Base-by-base conservation (phyloP, 2,329 filamentous ascomycete genomes). In the Penicillium sp. region DNA sequence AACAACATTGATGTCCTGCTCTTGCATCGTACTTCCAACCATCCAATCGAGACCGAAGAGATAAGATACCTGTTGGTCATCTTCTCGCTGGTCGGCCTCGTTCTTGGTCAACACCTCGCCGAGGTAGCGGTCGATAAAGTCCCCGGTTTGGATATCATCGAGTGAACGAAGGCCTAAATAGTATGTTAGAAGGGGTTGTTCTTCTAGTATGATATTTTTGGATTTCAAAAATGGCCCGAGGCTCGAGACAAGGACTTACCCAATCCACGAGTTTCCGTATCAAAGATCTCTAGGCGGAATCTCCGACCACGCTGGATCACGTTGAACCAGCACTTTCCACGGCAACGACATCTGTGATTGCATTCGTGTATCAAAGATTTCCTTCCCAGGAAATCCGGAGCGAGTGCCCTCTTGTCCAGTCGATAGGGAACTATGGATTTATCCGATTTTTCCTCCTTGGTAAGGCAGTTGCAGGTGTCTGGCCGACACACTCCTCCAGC, bases 61-160 rank as follows among this genome's bases (percentile, higher is more conserved):
- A 39, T 78, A 78, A 1, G 73, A 76, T 1, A 60, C 52, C 21
- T 62, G 57, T 13, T 68, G 53, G 2, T 67, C 48, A 5, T 63
- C 63, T 52, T 78, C 76, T 4, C 76, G 72, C 4, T 60, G 51
- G n/a, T 71, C 66, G 7, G 75, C 68, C 17, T 67, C 65, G 6
- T 64, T 43, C 20, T 67, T 63, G 0, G 70, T 74, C 5, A 78
- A 68, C 0, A 78, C 69, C 49, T 78, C 76, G 2, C 76, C 76
- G 0, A 76, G 68, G 49, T 78, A 78, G 7, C 63, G 62, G 44
- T 78, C 75, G 43, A 78, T 76, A 40, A 76, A 78, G 54, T 78
- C 75, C 0, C 76, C 76, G 1, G 66, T 62, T 24, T 66, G 56
- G 37, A 78, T 74, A 2, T 52, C 44, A 17, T 72, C 63, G 0